Percentiles rank a stretch among this genome's conserved stretches.
phyloP scores from a whole-genome alignment of 371 early-diverging fungal genomes.

The Mortierella sp. region DNA sequence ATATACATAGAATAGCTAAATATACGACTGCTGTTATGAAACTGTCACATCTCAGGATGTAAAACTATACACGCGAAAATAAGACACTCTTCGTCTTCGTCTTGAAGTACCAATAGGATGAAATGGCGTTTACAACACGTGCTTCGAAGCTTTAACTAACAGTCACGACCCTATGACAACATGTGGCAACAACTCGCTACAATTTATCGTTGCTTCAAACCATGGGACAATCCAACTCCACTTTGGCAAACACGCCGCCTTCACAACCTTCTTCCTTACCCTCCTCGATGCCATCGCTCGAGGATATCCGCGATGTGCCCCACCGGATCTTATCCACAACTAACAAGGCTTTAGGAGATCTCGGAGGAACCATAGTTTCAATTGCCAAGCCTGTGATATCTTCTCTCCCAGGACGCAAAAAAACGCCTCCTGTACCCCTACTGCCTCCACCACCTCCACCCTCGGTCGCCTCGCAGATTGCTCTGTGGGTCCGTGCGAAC shows the following conservation, averaged over 20 bases:
- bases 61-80: no score
- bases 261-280: constrained; percentile 1
- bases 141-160: no score
- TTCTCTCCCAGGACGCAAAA: constrained; percentile 13
- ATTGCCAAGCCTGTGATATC: constrained; percentile 13
- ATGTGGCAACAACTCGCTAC: background rate
- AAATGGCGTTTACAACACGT: no score
- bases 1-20: no score
- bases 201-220: background rate
- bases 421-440: background rate
- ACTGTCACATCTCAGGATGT: no score
- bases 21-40: no score
- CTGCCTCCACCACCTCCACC: constrained; percentile 16
- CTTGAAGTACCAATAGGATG: no score
- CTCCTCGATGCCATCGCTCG: constrained; percentile 10
- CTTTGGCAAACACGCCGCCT: constrained; percentile 3
- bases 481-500: constrained; percentile 5
- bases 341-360: constrained; percentile 4
- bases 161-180: background rate
- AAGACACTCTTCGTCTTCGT: no score
- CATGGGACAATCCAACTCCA: constrained; percentile 42
- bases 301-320: constrained; percentile 17
- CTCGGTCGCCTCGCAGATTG: background rate
- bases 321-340: constrained; percentile 10
- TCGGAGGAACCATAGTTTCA: constrained; percentile 19